Base-by-base conservation (phyloP, 805 yeast species). In the Pichia manshurica region DNA sequence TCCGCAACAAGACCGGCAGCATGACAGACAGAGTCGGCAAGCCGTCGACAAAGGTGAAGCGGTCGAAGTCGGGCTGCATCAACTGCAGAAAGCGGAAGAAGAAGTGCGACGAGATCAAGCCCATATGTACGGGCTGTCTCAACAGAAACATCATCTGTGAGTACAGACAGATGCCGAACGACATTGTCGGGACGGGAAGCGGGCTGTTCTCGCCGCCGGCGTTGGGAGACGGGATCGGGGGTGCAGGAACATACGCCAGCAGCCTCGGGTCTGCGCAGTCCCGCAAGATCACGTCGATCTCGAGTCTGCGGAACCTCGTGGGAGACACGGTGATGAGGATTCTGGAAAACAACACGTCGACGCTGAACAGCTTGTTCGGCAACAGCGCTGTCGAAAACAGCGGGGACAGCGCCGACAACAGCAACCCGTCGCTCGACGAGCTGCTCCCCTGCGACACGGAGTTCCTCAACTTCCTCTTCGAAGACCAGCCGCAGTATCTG, bases 41-140 rank as follows among this genome's bases (percentile, higher is more conserved):
- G n/a, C n/a, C n/a, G n/a, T n/a, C n/a, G n/a, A n/a, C n/a, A 15
- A 46, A 41, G 35, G 21, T 22, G 17, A 55, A 50, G 16, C 47
- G 64, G 23, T 57, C 64, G 5, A 58, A 55, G 39, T 45, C 51
- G 4, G 66, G 66, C 2, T 62, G 66, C 44, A 52, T 61, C 33
- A 54, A 58, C 29, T 62, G 66, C 39, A 46, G 58, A 12, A 53
- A 52, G 22, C 45, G 66, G 20, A 62, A 62, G 55, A 62, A 62
- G 55, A 62, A 61, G 50, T 62, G 66, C 49, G 62, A 62, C 46
- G 66, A 62, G 39, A 45, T 51, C 15, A 53, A 51, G 38, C 65
- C 64, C 1, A 55, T 51, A 5, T 62, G 66, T 45, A 50, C 62
- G 9, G 65, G 64, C 2, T 62, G 66, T 42, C 33, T 56, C 23